Evolutionary conservation across 2,329 filamentous ascomycete species (phyloP), one percentile per base, ranked within the genome.

Genomic region (Ophiosphaerella narmari): DNA sequence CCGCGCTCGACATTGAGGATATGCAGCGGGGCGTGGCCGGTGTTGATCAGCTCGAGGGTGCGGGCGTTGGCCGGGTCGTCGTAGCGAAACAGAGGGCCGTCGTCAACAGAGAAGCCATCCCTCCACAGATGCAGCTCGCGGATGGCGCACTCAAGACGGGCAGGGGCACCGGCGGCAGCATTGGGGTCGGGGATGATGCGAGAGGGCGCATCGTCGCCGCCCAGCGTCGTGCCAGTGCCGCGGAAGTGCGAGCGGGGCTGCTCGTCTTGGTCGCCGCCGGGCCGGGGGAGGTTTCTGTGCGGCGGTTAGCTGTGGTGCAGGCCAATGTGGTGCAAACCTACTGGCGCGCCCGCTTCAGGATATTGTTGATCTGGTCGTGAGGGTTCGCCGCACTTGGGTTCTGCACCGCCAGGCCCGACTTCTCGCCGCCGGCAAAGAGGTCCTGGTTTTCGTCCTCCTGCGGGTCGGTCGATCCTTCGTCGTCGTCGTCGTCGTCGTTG

Each of bases 61-160:
- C 81, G 79, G 26, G 86, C 83, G 68, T 93, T 91, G 26, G 81
- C 81, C 0, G 89, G 89, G 70, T 94, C 89, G 63, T 92, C 88
- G 66, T 90, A 93, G 48, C 89, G 85, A 68, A 83, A 86, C 33
- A 94, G 82, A 39, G 86, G 83, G 24, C 90, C 90, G 64, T 94
- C 89, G 52, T 92, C 90, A 53, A 95, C 86, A 57, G 89, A 93
- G 75, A 94, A 93, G 12, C 90, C 90, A 67, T 95, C 87, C 36
- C 82, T 81, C 90, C 90, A 95, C 38, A 94, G 80, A 65, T 93
- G 90, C 45, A 95, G 79, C 9, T 85, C 82, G 43, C 89, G 86
- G 43, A 85, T 84, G 53, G 88, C 84, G 5, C 82, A 80, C 31
- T 81, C 76, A 8, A 73, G 75, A 13, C 70, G 73, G 45, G 62